Evolutionary conservation across 345 rosid genomes (phyloP).

Genomic region (Xanthoceras sorbifolium): DNA sequence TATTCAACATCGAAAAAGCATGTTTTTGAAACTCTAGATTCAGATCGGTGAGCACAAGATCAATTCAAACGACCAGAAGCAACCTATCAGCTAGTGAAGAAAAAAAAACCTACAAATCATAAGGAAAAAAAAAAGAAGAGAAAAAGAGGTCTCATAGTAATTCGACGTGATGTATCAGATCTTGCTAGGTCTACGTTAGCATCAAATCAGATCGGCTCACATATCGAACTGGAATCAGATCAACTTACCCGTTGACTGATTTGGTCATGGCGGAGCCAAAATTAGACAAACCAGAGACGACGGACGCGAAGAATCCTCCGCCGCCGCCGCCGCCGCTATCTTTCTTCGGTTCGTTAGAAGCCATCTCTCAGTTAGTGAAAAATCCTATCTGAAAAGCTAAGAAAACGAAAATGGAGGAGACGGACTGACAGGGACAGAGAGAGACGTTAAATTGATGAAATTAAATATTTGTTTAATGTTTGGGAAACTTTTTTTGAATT

Average conservation of each 20-base stretch:
- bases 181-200: neutral
- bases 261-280: constrained; percentile 76
- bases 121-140: too few relatives aligned
- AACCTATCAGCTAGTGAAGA: neutral
- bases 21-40: neutral
- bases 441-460: neutral
- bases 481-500: constrained; percentile 2
- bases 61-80: neutral
- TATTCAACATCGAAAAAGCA: neutral
- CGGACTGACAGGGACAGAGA: neutral
- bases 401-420: neutral
- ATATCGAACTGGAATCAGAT: constrained; percentile 29
- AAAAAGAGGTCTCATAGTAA: neutral
- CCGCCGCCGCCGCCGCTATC: constrained; percentile 46
- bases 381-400: neutral
- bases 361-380: constrained; percentile 36
- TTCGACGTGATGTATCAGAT: neutral
- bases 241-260: constrained; percentile 83
- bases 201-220: constrained; percentile 3
- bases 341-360: constrained; percentile 72
- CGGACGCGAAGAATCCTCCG: constrained; percentile 83
- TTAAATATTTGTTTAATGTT: neutral
- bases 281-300: constrained; percentile 74
- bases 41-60: neutral
- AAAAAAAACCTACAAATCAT: neutral